Evolutionary conservation across 208 protist genomes (phyloP).

Genomic region (Trypanosoma grayi): DNA sequence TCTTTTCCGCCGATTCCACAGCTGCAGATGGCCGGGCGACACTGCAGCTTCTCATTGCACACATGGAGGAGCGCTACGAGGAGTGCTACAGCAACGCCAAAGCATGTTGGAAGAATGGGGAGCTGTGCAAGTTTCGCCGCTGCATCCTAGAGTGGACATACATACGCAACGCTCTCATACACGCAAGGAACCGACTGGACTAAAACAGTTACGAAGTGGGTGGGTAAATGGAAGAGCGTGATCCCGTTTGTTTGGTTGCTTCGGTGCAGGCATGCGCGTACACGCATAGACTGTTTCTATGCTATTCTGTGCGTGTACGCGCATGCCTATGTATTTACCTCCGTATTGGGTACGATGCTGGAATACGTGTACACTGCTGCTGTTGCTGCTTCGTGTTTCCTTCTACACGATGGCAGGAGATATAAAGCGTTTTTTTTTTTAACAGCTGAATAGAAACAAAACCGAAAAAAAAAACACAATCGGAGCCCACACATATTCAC

Average conservation of each 20-base stretch:
- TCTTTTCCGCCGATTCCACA: conserved; percentile 51
- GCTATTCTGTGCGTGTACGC: no score
- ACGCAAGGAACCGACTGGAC: conserved; percentile 61
- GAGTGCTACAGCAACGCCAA: conserved; percentile 48
- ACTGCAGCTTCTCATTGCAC: conserved; percentile 49
- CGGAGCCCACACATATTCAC: no score
- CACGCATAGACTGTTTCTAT: no score
- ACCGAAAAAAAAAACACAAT: background rate
- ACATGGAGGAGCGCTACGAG: conserved; percentile 64
- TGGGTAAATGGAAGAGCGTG: background rate
- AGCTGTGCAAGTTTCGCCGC: conserved; percentile 38
- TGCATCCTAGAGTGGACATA: conserved; percentile 80
- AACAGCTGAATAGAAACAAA: no score
- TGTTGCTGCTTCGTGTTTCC: no score
- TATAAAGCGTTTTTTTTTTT: no score
- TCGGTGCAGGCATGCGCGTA: no score
- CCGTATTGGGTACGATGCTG: no score
- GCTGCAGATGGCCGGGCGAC: conserved; percentile 36
- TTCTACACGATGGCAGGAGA: no score
- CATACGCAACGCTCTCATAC: conserved; percentile 55
- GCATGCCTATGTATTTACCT: no score
- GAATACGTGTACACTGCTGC: no score
- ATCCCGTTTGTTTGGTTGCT: no score
- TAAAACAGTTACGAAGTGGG: background rate
- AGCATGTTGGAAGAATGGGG: conserved; percentile 34